phyloP scores from a whole-genome alignment of 108 stramenopile species.

The Nannochloropsis salina region DNA sequence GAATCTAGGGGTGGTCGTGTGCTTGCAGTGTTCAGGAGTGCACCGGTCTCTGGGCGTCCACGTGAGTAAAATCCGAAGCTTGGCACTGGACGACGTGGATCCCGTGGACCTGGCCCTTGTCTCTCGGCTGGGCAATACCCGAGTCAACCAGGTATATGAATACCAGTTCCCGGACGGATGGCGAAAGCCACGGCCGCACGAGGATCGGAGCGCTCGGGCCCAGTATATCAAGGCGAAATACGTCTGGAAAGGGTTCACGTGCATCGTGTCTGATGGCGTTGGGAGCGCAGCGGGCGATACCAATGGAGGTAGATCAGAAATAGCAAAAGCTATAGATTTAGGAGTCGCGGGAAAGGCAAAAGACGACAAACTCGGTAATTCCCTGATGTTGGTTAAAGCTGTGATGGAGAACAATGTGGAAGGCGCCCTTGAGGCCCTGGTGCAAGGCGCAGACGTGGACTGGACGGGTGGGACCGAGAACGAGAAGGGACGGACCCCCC shows the following conservation, averaged over 20 bases:
- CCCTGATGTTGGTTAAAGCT: background rate
- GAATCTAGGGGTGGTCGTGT: slow-evolving; percentile 56
- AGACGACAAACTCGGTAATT: background rate
- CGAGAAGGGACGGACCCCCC: background rate
- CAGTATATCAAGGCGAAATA: slow-evolving; percentile 41
- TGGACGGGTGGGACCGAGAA: background rate
- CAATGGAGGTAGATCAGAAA: background rate
- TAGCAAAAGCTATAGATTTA: too few relatives aligned
- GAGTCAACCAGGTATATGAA: slow-evolving; percentile 34
- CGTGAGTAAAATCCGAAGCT: slow-evolving; percentile 74
- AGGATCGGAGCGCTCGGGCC: slow-evolving; percentile 17
- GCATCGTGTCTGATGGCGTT: background rate
- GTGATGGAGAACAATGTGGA: background rate
- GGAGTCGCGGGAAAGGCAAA: background rate
- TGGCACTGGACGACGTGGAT: slow-evolving; percentile 32
- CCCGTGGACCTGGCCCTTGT: slow-evolving; percentile 31
- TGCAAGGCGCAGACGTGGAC: background rate
- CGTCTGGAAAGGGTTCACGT: slow-evolving; percentile 34
- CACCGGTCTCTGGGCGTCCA: slow-evolving; percentile 91
- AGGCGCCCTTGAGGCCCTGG: background rate
- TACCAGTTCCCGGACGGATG: slow-evolving; percentile 33
- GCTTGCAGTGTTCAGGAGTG: slow-evolving; percentile 91
- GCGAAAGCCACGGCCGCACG: slow-evolving; percentile 27
- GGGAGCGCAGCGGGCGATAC: background rate
- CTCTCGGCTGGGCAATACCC: slow-evolving; percentile 25